Evolutionary conservation across 345 rosid species (phyloP).

Genomic region (Brassica rapa): DNA sequence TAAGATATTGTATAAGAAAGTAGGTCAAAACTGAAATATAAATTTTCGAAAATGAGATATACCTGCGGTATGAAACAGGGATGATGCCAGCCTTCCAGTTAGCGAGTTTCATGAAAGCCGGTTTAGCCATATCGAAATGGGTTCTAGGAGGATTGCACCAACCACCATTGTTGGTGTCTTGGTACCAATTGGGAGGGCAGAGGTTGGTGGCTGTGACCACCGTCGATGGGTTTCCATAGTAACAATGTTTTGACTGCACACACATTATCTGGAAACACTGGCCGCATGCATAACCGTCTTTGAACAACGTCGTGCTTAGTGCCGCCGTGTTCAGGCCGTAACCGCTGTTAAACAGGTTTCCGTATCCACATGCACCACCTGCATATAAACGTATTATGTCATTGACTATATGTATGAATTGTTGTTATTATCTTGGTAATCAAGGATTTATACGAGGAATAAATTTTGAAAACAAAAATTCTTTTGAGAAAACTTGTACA

Average conservation of each 20-base stretch:
- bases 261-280: conserved; percentile 78
- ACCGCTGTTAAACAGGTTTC: conserved; percentile 63
- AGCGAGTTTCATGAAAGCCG: conserved; percentile 56
- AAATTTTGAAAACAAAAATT: background rate
- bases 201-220: conserved; percentile 69
- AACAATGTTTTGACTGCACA: conserved; percentile 54
- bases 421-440: background rate
- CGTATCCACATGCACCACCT: conserved; percentile 98
- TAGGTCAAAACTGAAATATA: background rate
- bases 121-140: conserved; percentile 80
- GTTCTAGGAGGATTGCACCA: conserved; percentile 78
- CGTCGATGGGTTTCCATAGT: conserved; percentile 53
- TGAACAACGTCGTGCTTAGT: conserved; percentile 71
- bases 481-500: no score
- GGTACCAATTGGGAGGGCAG: conserved; percentile 73
- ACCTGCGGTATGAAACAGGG: conserved; percentile 75
- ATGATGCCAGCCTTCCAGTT: conserved; percentile 58
- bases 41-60: background rate
- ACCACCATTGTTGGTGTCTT: conserved; percentile 58
- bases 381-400: background rate
- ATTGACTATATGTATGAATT: background rate
- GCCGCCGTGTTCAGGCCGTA: conserved; percentile 79
- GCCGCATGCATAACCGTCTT: conserved; percentile 80
- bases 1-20: background rate
- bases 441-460: background rate